Conservation (phyloP, 2,329 filamentous ascomycete species). For the Colletotrichum spaethianum region DNA sequence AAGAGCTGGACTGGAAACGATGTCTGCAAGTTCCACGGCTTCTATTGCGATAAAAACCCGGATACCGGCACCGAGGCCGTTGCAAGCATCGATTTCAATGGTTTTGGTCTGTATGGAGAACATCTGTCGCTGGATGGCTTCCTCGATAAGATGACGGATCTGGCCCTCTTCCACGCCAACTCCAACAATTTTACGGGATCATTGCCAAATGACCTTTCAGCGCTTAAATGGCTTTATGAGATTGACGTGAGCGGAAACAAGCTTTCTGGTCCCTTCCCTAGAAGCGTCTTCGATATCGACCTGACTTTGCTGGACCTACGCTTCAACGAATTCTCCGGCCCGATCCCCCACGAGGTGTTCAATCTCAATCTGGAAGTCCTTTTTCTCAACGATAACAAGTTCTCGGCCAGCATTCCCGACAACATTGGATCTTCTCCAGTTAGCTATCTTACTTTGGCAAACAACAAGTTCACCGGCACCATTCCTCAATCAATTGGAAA, state of each 20-base stretch:
- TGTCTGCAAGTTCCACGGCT: conserved; percentile 24
- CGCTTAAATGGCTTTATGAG: conserved; percentile 15
- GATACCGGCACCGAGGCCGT: conserved; percentile 9
- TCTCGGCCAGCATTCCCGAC: conserved; percentile 19
- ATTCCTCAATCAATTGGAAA: conserved; percentile 5
- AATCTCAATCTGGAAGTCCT: conserved; percentile 17
- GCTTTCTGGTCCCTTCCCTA: conserved; percentile 15
- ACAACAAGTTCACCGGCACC: conserved; percentile 12
- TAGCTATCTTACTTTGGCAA: conserved; percentile 7
- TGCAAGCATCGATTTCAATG: conserved; percentile 9
- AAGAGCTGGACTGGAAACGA: conserved; percentile 18
- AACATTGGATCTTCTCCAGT: conserved; percentile 17
- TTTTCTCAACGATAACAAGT: conserved; percentile 27
- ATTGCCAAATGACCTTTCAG: conserved; percentile 19
- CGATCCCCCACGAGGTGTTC: conserved; percentile 11
- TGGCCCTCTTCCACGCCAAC: conserved; percentile 28
- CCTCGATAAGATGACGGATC: conserved; percentile 25
- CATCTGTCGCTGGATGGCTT: conserved; percentile 13
- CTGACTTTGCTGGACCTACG: conserved; percentile 15
- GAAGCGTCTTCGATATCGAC: background rate
- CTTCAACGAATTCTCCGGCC: conserved; percentile 21
- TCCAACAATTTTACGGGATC: conserved; percentile 21
- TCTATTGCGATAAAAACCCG: conserved; percentile 15
- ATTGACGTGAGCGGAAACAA: conserved; percentile 18
- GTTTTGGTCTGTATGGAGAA: conserved; percentile 9